These are phyloP conservation scores for Penicillium cataractarum DNA, from an alignment of 495 filamentous ascomycete genomes.

Conservation along the genomic window DNA sequence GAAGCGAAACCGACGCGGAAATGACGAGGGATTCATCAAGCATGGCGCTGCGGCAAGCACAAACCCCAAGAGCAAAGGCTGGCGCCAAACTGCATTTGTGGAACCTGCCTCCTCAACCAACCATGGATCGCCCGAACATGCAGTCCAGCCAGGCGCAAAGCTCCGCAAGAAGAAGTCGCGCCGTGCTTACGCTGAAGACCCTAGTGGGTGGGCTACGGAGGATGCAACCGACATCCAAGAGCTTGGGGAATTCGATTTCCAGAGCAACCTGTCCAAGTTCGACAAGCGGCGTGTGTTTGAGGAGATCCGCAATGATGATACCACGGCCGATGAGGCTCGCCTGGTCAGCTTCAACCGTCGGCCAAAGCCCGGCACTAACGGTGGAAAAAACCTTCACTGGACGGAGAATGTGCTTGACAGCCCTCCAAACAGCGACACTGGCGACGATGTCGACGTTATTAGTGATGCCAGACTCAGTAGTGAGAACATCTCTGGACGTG, in stretches of 20 bases:
- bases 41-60: conserved; percentile 42
- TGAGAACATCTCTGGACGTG: conserved; percentile 56
- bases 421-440: conserved; percentile 69
- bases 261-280: conserved; percentile 84
- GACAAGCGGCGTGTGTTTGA: conserved; percentile 90
- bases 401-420: conserved; percentile 87
- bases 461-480: conserved; percentile 61
- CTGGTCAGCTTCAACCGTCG: conserved; percentile 87
- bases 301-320: conserved; percentile 84
- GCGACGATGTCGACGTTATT: conserved; percentile 59
- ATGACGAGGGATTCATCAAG: conserved; percentile 30
- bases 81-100: conserved; percentile 82
- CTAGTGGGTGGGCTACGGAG: conserved; percentile 94
- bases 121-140: conserved; percentile 29
- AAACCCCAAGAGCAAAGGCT: conserved; percentile 65
- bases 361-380: conserved; percentile 74
- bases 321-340: conserved; percentile 82
- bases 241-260: conserved; percentile 91
- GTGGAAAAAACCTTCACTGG: conserved; percentile 88
- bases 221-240: conserved; percentile 98
- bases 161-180: conserved; percentile 60
- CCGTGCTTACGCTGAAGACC: conserved; percentile 56
- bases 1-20: conserved; percentile 40
- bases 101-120: conserved; percentile 44
- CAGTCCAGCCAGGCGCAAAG: conserved; percentile 33